Evolutionary conservation across 2,329 filamentous ascomycete species (phyloP).

Genomic region (Sclerotinia subarctica): DNA sequence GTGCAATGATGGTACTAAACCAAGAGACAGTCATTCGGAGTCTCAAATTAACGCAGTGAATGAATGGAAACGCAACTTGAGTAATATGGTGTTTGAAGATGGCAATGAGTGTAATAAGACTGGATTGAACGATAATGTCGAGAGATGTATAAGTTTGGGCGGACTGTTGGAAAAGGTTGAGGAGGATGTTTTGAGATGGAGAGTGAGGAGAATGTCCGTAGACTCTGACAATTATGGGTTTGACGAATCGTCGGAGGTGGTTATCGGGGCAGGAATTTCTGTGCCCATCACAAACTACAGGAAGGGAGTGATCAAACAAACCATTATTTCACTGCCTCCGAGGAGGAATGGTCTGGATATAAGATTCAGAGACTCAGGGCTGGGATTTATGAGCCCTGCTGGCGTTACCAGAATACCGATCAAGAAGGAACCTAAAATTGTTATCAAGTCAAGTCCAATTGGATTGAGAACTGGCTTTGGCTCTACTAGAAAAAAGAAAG

Average conservation of each 20-base stretch:
- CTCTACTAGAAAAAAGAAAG: background rate
- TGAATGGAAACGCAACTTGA: no score
- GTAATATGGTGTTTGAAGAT: background rate
- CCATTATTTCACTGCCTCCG: background rate
- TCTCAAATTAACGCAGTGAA: background rate
- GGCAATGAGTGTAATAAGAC: background rate
- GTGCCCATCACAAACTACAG: conserved; percentile 4
- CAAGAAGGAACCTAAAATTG: background rate
- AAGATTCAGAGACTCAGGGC: conserved; percentile 15
- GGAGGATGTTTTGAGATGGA: conserved; percentile 16
- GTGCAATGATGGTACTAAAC: background rate
- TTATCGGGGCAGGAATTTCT: background rate
- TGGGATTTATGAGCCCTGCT: conserved; percentile 1
- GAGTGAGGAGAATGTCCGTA: background rate
- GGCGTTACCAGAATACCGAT: background rate
- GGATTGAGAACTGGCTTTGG: conserved; percentile 9
- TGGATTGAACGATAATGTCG: background rate
- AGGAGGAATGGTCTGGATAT: background rate
- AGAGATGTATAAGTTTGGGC: background rate
- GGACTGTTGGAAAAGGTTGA: conserved; percentile 13
- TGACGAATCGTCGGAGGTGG: background rate
- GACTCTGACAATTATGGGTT: conserved; percentile 4
- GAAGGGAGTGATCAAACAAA: background rate
- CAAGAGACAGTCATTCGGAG: background rate
- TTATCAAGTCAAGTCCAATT: background rate